Evolutionary conservation across 2,329 filamentous ascomycete genomes (phyloP), one percentile per base, ranked within the genome.

Genomic region (Nakataea oryzae): DNA sequence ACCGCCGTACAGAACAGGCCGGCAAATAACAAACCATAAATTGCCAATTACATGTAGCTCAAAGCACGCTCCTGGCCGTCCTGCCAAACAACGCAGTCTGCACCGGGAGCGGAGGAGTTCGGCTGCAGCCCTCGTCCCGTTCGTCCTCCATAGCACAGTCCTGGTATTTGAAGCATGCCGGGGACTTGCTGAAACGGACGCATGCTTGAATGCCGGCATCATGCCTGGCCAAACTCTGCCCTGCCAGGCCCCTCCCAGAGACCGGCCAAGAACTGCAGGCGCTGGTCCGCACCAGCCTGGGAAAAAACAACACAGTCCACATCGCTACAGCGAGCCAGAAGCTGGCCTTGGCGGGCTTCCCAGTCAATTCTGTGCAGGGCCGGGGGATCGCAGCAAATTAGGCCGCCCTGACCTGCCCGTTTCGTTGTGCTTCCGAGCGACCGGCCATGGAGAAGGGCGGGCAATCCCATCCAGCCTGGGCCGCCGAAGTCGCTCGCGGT

Each of bases 161-260:
- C 41, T n/a, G 17, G 65, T 64, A 57, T 58, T 29, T 58, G 56
- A 58, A 11, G 56, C 56, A 58, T 54, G 34, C 30, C 58, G 58
- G 32, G 57, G 58, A 47, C 47, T 54, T 13, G 41, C 41, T 60
- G 58, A 60, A 60, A 60, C 58, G 47, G 34, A 47, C 54, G 58
- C 27, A 58, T 14, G 32, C 41, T 11, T 27, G n/a, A 24, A 54
- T 60, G 58, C 58, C 27, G 47, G 34, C 58, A 58, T 58, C 28
- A 58, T 34, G 56, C 28, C 56, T 29, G 56, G 29, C 21, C 3
- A 58, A 8, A 50, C 17, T n/a, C 6, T 8, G 41, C 7, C 41
- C 41, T 50, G 41, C 41, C 41, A 50, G 41, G 41, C n/a, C 21
- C 41, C 41, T n/a, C 41, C 41, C 21, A 50, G 17, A 21, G 41